Evolutionary conservation across 768 basidiomycete genomes (phyloP).

Genomic region (Asterophora lycoperdoides): DNA sequence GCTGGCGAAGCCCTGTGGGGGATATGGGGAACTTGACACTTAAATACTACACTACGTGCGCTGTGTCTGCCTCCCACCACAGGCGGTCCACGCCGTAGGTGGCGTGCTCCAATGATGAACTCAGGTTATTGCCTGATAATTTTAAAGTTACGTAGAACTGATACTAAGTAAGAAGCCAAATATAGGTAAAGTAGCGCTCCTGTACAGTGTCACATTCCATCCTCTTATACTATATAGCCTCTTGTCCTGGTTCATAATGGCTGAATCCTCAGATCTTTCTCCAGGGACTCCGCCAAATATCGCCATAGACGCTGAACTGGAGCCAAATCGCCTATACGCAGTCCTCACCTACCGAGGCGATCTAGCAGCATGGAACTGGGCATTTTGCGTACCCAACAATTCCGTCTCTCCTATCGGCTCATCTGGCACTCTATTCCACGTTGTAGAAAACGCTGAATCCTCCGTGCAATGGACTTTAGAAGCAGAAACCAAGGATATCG

Average conservation of each 20-base stretch:
- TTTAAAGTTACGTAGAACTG: no score
- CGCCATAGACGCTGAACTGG: slow-evolving; percentile 26
- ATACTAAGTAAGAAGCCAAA: no score
- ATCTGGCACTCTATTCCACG: slow-evolving; percentile 41
- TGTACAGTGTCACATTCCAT: no score
- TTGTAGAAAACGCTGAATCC: slow-evolving; percentile 27
- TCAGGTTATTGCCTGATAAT: no score
- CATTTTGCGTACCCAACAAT: slow-evolving; percentile 43
- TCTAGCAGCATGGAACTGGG: slow-evolving; percentile 47
- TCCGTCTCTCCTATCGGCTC: slow-evolving; percentile 36
- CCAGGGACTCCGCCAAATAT: slow-evolving; percentile 1
- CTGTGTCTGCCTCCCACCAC: no score
- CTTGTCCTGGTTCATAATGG: slow-evolving; percentile 1
- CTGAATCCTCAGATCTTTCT: not conserved
- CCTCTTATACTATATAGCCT: no score
- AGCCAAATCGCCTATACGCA: slow-evolving; percentile 38
- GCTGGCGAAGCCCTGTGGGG: no score
- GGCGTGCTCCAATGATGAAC: no score
- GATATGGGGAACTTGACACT: no score
- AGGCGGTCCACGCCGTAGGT: no score
- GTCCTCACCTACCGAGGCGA: slow-evolving; percentile 44
- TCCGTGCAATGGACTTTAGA: slow-evolving; percentile 37
- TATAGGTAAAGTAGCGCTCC: no score
- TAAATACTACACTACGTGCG: no score
- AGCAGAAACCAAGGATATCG: slow-evolving; percentile 32